phyloP scores from a whole-genome alignment of 2,329 filamentous ascomycete species.

The Cladosporium sp. region DNA sequence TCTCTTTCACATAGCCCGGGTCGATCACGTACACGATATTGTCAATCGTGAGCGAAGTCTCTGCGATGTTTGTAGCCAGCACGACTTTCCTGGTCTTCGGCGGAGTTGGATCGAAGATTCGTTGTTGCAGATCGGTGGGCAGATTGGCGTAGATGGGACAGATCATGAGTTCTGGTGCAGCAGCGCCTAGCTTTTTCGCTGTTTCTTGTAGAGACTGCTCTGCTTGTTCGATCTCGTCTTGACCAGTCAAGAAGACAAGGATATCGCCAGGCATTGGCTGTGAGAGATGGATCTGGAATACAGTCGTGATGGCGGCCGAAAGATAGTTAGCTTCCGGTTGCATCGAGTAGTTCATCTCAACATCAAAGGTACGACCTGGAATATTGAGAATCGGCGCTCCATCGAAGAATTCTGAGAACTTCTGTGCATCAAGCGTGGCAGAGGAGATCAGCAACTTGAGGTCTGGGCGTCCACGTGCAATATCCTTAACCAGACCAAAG shows the following conservation, averaged over 20 bases:
- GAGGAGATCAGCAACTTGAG: conserved; percentile 89
- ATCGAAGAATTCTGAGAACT: conserved; percentile 89
- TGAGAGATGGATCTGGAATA: conserved; percentile 90
- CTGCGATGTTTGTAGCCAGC: conserved; percentile 92
- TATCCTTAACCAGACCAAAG: conserved; percentile 81
- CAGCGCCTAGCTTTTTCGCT: conserved; percentile 75
- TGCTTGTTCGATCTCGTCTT: conserved; percentile 91
- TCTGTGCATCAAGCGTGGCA: conserved; percentile 89
- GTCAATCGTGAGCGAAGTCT: conserved; percentile 92
- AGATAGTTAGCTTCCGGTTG: conserved; percentile 93
- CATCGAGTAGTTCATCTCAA: conserved; percentile 86
- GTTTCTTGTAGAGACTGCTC: conserved; percentile 83
- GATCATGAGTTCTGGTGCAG: conserved; percentile 81
- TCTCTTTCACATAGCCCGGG: conserved; percentile 91
- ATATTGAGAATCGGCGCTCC: conserved; percentile 93
- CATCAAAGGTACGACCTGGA: conserved; percentile 80
- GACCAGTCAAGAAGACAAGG: conserved; percentile 88
- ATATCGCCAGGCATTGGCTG: conserved; percentile 79
- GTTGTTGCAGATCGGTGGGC: conserved; percentile 82
- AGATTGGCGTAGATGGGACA: conserved; percentile 93
- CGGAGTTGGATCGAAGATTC: conserved; percentile 92
- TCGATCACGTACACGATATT: conserved; percentile 96
- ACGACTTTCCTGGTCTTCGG: conserved; percentile 84
- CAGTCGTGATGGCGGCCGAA: conserved; percentile 82
- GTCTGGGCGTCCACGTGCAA: conserved; percentile 76